Evolutionary conservation across 352 stramenopile genomes (phyloP).

Genomic region (Phytophthora brassicae): DNA sequence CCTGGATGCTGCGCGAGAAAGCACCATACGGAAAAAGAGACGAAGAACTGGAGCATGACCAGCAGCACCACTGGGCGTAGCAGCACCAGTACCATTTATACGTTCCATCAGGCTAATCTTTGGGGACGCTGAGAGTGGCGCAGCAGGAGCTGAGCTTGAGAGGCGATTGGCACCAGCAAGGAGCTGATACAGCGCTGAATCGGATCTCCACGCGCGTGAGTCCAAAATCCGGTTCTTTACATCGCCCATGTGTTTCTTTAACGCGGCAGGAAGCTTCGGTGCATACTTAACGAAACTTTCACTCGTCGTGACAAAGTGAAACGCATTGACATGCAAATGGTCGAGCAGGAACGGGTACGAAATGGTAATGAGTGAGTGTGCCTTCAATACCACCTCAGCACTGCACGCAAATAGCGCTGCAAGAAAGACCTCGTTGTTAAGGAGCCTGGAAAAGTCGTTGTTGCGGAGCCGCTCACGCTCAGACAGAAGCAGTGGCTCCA

Average conservation of each 20-base stretch:
- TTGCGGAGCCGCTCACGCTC: slow-evolving; percentile 70
- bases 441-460: slow-evolving; percentile 74
- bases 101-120: slow-evolving; percentile 16
- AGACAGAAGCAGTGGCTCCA: slow-evolving; percentile 72
- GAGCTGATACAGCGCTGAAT: slow-evolving; percentile 73
- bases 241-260: slow-evolving; percentile 87
- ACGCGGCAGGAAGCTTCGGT: slow-evolving; percentile 60
- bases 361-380: slow-evolving; percentile 83
- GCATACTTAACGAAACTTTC: slow-evolving; percentile 88
- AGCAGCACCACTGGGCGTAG: not conserved
- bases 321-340: slow-evolving; percentile 73
- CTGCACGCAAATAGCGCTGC: slow-evolving; percentile 82
- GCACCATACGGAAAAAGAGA: slow-evolving; percentile 86
- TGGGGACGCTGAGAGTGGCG: slow-evolving; percentile 14
- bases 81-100: slow-evolving; percentile 11
- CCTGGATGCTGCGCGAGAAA: slow-evolving; percentile 77
- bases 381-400: slow-evolving; percentile 82
- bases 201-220: slow-evolving; percentile 66
- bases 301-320: slow-evolving; percentile 87
- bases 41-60: slow-evolving; percentile 61
- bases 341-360: slow-evolving; percentile 83
- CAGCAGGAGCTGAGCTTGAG: slow-evolving; percentile 20
- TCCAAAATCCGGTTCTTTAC: slow-evolving; percentile 85
- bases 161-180: slow-evolving; percentile 30
- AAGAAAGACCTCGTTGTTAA: slow-evolving; percentile 83